Conservation (phyloP, 208 protist genomes). For the Leishmania tropica region DNA sequence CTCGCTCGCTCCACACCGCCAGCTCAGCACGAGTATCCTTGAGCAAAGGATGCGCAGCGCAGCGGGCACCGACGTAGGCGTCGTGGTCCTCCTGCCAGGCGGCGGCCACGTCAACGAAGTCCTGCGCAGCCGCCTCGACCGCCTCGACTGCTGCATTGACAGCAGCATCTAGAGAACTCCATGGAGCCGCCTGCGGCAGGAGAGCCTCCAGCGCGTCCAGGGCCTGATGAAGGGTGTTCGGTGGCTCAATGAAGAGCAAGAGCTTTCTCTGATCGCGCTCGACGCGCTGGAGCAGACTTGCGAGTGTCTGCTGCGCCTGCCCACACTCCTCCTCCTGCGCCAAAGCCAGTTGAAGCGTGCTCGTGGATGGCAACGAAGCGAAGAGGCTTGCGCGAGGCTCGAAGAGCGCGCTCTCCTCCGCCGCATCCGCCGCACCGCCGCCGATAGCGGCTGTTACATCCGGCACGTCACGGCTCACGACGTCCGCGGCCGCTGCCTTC, state of each 20-base stretch:
- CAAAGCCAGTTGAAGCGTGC: constrained; percentile 31
- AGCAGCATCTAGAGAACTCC: constrained; percentile 2
- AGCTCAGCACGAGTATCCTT: constrained; percentile 3
- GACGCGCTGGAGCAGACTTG: constrained; percentile 20
- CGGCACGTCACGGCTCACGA: constrained; percentile 56
- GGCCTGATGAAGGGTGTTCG: constrained; percentile 16
- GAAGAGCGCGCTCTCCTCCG: constrained; percentile 14
- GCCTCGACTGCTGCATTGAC: constrained; percentile 13
- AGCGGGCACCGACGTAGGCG: constrained; percentile 15
- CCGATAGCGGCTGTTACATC: constrained; percentile 17
- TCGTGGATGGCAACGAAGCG: constrained; percentile 21
- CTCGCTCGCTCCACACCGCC: constrained; percentile 19
- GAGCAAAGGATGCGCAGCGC: background rate
- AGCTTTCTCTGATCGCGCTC: constrained; percentile 21
- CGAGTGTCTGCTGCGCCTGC: constrained; percentile 31
- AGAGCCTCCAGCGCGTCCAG: constrained; percentile 28
- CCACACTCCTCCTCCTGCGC: constrained; percentile 25
- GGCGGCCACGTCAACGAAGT: constrained; percentile 10
- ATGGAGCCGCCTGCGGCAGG: constrained; percentile 1
- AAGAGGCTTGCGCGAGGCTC: constrained; percentile 22
- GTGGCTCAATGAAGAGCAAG: constrained; percentile 13
- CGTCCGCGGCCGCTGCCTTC: constrained; percentile 31
- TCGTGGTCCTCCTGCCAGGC: constrained; percentile 25
- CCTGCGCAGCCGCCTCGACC: constrained; percentile 4
- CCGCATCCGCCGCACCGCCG: constrained; percentile 8